These are phyloP conservation scores for Simplicillium aogashimaense DNA, from an alignment of 2,329 filamentous ascomycete species.

Conservation along the genomic window DNA sequence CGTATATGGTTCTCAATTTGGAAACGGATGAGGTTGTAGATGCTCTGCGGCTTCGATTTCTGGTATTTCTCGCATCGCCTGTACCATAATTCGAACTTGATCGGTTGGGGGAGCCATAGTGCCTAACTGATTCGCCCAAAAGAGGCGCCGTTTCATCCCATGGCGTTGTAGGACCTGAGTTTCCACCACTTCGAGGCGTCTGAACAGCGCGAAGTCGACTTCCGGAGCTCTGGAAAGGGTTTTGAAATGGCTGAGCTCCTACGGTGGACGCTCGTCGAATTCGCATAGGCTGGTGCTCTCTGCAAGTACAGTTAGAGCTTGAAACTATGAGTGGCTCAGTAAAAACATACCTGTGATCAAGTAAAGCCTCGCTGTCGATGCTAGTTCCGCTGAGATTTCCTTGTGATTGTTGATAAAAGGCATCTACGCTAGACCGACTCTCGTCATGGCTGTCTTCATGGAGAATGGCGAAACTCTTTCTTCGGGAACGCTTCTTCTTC, in stretches of 20 bases:
- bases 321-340: slow-evolving; percentile 8
- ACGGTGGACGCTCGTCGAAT: slow-evolving; percentile 50
- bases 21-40: slow-evolving; percentile 43
- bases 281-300: slow-evolving; percentile 52
- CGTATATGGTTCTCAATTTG: slow-evolving; percentile 23
- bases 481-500: slow-evolving; percentile 66
- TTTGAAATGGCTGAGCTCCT: slow-evolving; percentile 22
- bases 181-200: slow-evolving; percentile 31
- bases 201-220: slow-evolving; percentile 26
- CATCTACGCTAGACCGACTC: slow-evolving; percentile 11
- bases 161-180: slow-evolving; percentile 32
- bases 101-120: slow-evolving; percentile 10
- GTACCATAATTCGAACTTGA: slow-evolving; percentile 30
- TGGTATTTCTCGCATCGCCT: slow-evolving; percentile 22
- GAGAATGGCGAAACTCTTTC: slow-evolving; percentile 69
- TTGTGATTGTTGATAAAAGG: slow-evolving; percentile 39
- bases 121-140: slow-evolving; percentile 27
- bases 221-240: slow-evolving; percentile 17
- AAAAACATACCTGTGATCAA: slow-evolving; percentile 66
- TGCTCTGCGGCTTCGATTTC: slow-evolving; percentile 30
- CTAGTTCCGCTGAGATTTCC: slow-evolving; percentile 71
- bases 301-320: slow-evolving; percentile 15
- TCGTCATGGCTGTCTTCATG: slow-evolving; percentile 42
- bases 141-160: slow-evolving; percentile 45
- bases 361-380: slow-evolving; percentile 75